Conservation (phyloP, 208 protist species). For the Acanthamoeba culbertsoni region DNA sequence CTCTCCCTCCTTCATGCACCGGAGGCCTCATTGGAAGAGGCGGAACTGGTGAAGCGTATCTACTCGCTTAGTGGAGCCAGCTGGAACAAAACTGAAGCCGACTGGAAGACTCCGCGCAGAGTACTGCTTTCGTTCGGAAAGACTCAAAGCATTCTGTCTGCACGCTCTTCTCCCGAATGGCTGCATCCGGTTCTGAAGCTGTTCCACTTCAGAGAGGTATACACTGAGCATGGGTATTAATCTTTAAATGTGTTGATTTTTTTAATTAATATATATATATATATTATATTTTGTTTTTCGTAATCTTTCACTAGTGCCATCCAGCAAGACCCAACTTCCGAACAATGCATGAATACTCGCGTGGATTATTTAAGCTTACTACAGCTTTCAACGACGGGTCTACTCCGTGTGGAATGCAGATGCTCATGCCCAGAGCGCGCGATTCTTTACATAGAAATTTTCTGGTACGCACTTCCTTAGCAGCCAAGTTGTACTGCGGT, state of each 20-base stretch:
- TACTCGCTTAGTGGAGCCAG: not conserved
- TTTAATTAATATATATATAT: no score
- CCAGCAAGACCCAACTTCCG: not conserved
- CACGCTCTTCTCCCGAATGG: not conserved
- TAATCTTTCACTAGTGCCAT: not conserved
- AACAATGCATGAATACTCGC: slow-evolving; percentile 31
- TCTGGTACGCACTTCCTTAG: not conserved
- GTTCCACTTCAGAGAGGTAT: slow-evolving; percentile 33
- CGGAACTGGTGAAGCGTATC: not conserved
- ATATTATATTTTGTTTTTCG: no score
- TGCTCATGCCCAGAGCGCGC: not conserved
- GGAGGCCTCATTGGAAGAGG: not conserved
- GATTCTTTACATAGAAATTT: not conserved
- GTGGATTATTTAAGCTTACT: not conserved
- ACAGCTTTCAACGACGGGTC: slow-evolving; percentile 24
- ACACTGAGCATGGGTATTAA: not conserved
- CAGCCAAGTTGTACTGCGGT: not conserved
- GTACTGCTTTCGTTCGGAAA: not conserved
- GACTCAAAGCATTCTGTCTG: not conserved
- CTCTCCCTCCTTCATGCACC: slow-evolving; percentile 11
- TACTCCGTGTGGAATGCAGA: slow-evolving; percentile 3
- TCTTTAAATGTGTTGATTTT: no score
- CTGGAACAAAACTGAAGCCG: not conserved
- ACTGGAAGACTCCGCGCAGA: not conserved
- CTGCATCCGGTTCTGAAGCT: not conserved